These are phyloP conservation scores for Xylariomycetidae sp. DNA, from an alignment of 2,329 filamentous ascomycete genomes.

Conservation along the genomic window DNA sequence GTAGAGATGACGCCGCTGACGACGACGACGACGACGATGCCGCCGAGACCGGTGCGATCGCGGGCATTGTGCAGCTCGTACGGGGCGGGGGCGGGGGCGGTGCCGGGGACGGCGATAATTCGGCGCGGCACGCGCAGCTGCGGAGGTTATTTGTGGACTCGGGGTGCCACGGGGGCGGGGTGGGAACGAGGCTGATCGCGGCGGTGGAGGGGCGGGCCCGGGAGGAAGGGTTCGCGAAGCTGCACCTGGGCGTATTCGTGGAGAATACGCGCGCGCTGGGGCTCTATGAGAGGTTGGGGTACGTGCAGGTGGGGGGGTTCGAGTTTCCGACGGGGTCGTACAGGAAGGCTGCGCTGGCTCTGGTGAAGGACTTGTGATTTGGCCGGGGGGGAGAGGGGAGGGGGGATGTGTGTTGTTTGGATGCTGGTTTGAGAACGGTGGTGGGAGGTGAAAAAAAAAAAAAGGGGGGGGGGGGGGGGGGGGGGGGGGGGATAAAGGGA, in stretches of 20 bases:
- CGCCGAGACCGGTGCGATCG: slow-evolving; percentile 8
- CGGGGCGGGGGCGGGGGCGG: slow-evolving; percentile 14
- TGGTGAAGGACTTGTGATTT: too few relatives aligned
- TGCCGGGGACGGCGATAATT: slow-evolving; percentile 10
- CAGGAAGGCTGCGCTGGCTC: too few relatives aligned
- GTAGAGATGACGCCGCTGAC: too few relatives aligned
- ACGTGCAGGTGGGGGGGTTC: slow-evolving; percentile 14
- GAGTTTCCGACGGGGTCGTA: slow-evolving; percentile 20
- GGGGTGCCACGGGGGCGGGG: slow-evolving; percentile 21
- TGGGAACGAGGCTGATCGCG: slow-evolving; percentile 22
- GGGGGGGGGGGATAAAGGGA: too few relatives aligned
- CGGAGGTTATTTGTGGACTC: slow-evolving; percentile 24
- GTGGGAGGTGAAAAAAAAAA: too few relatives aligned
- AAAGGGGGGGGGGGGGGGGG: too few relatives aligned
- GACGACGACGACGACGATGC: too few relatives aligned
- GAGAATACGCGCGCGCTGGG: slow-evolving; percentile 15
- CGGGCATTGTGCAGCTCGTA: slow-evolving; percentile 24
- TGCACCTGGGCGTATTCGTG: slow-evolving; percentile 28
- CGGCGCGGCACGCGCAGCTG: slow-evolving; percentile 19
- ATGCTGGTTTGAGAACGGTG: too few relatives aligned
- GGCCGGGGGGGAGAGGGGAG: too few relatives aligned
- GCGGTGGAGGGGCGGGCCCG: slow-evolving; percentile 20
- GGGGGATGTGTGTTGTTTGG: too few relatives aligned
- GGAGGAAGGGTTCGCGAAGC: slow-evolving; percentile 18
- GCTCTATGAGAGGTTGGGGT: slow-evolving; percentile 21